A percentile compares a stretch with the other conserved stretches of the same genome.
Evolutionary conservation across 805 yeast genomes (phyloP).

Genomic region (Candida bentonensis): DNA sequence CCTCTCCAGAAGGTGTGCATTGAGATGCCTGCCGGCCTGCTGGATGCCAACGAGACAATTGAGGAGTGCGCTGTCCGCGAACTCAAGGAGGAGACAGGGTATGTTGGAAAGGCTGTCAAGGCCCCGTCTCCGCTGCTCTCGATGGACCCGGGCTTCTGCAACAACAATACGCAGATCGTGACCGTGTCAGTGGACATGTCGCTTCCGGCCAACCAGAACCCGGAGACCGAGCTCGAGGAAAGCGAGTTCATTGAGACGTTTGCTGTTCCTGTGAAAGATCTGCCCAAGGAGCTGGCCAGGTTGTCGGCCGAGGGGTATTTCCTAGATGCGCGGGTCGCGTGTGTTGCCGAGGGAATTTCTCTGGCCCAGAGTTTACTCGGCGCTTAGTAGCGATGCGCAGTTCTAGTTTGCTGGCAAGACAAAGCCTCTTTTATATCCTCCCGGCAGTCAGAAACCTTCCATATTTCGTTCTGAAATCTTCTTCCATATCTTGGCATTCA

Average conservation of each 20-base stretch:
- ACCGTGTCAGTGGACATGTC: slow-evolving; percentile 62
- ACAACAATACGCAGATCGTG: slow-evolving; percentile 73
- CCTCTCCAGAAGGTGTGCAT: slow-evolving; percentile 81
- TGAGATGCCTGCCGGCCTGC: slow-evolving; percentile 90
- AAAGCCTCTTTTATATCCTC: too few relatives aligned
- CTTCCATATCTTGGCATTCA: too few relatives aligned
- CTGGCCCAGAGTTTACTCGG: slow-evolving; percentile 26
- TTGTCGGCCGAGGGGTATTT: slow-evolving; percentile 54
- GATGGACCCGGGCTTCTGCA: slow-evolving; percentile 82
- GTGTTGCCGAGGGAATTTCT: slow-evolving; percentile 68
- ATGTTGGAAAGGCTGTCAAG: slow-evolving; percentile 45
- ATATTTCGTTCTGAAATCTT: too few relatives aligned
- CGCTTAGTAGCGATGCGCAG: too few relatives aligned
- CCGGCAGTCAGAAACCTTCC: too few relatives aligned
- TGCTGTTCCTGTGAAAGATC: slow-evolving; percentile 39
- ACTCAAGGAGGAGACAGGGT: slow-evolving; percentile 86
- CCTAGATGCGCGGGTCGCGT: slow-evolving; percentile 79
- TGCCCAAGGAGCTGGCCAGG: slow-evolving; percentile 39
- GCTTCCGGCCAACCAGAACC: slow-evolving; percentile 51
- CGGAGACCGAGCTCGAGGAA: slow-evolving; percentile 68
- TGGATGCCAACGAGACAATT: slow-evolving; percentile 70
- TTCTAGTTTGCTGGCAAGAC: too few relatives aligned
- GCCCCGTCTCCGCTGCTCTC: slow-evolving; percentile 34
- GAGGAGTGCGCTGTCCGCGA: slow-evolving; percentile 80
- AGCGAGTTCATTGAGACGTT: slow-evolving; percentile 89